Conservation (phyloP, 768 basidiomycete genomes). For the Mycena filopes region DNA sequence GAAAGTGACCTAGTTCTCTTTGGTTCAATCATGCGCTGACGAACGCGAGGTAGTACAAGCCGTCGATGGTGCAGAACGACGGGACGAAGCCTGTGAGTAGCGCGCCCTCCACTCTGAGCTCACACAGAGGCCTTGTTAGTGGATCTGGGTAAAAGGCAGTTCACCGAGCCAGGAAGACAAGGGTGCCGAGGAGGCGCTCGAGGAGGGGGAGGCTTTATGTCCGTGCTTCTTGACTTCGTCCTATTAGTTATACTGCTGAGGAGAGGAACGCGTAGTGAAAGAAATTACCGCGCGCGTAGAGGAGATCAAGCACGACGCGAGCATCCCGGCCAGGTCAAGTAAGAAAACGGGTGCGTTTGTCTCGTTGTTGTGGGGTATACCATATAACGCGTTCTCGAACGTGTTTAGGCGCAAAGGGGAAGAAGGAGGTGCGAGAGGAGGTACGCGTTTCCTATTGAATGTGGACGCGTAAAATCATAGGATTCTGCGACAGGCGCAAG, state of each 20-base stretch:
- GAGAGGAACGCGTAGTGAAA: conserved; percentile 54
- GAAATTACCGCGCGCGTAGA: conserved; percentile 67
- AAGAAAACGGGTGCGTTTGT: conserved; percentile 62
- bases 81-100: conserved; percentile 75
- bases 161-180: conserved; percentile 37
- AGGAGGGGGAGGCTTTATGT: conserved; percentile 61
- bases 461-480: conserved; percentile 1
- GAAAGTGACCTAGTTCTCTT: conserved; percentile 52
- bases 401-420: conserved; percentile 68
- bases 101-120: too few species aligned
- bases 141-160: conserved; percentile 69
- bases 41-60: conserved; percentile 61
- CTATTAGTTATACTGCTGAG: background rate
- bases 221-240: conserved; percentile 31
- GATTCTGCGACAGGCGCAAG: conserved; percentile 59
- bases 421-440: conserved; percentile 79
- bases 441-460: conserved; percentile 44
- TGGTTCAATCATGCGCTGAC: conserved; percentile 1
- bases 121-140: too few species aligned
- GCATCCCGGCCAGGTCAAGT: conserved; percentile 73
- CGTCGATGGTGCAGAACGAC: conserved; percentile 83
- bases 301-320: conserved; percentile 72
- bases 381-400: too few species aligned
- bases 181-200: conserved; percentile 45
- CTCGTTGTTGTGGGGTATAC: too few species aligned